Percentiles rank a stretch among this genome's conserved stretches.
Evolutionary conservation across 352 stramenopile species (phyloP).

Genomic region (Pythium aquatile): DNA sequence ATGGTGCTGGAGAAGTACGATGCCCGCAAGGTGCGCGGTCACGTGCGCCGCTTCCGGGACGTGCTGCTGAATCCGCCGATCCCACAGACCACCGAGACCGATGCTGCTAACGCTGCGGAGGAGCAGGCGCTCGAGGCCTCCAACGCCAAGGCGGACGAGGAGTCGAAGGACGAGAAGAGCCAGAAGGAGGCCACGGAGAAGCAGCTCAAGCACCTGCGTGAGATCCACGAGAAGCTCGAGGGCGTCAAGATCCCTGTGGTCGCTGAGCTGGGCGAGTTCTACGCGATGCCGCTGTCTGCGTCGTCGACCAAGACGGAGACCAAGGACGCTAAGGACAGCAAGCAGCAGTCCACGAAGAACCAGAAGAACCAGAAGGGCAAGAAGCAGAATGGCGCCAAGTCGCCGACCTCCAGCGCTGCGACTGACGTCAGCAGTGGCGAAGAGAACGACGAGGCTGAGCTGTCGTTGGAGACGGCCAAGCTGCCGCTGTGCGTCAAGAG

Average conservation of each 20-base stretch:
- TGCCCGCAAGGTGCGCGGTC: slow-evolving; percentile 74
- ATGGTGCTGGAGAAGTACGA: slow-evolving; percentile 90
- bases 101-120: slow-evolving; percentile 14
- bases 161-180: slow-evolving; percentile 42
- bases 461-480: slow-evolving; percentile 45
- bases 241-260: slow-evolving; percentile 66
- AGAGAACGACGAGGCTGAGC: slow-evolving; percentile 25
- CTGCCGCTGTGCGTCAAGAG: slow-evolving; percentile 86
- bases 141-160: slow-evolving; percentile 21
- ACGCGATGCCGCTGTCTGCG: slow-evolving; percentile 33
- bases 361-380: slow-evolving; percentile 34
- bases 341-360: slow-evolving; percentile 27
- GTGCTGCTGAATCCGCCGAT: slow-evolving; percentile 83
- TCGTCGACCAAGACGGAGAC: slow-evolving; percentile 22
- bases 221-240: slow-evolving; percentile 84
- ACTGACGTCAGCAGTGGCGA: slow-evolving; percentile 26
- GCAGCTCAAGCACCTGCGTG: slow-evolving; percentile 72
- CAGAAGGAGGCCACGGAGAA: slow-evolving; percentile 77
- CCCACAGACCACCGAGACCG: slow-evolving; percentile 39
- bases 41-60: slow-evolving; percentile 84
- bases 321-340: slow-evolving; percentile 35
- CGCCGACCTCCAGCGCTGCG: background rate
- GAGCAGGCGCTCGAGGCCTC: slow-evolving; percentile 19
- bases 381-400: slow-evolving; percentile 30
- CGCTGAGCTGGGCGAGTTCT: slow-evolving; percentile 67